Evolutionary conservation across 129 eudicot species (phyloP), one percentile per base, ranked within the genome.

Genomic region (Ambrosia artemisiifolia): DNA sequence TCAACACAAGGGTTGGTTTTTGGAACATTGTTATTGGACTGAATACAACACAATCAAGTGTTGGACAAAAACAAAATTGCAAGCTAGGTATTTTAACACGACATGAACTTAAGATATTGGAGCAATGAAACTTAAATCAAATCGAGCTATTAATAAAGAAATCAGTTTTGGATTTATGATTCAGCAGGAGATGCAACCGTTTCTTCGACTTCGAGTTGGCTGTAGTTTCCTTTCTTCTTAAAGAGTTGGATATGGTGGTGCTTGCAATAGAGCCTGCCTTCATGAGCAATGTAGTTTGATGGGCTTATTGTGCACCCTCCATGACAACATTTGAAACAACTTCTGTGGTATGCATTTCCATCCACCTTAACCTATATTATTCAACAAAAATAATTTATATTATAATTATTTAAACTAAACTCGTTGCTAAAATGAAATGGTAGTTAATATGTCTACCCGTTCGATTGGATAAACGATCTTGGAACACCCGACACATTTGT

Each of bases 381-480:
- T 33, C 43, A 34, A 36, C n/a, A 16, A 5, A 8, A 2, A n/a
- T 20, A 32, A 4, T 19, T 49, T n/a, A 5, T 1, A 14, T 53
- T 14, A 48, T 5, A 4, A 13, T 48, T 11, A 33, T 17, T 54
- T 36, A 63, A 2, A 40, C 11, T 18, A 44, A 9, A 43, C 2
- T 24, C 28, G 55, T 43, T 19, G 5, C 12, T 5, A 44, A 43
- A 44, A 43, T 36, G 71, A 63, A 60, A 62, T 38, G 47, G n/a
- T 62, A 40, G 44, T 40, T 40, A 42, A 28, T 24, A 28, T 28
- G 11, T 65, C 11, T 88, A 95, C 99, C 97, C 83, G 86, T 70
- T 95, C 99, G 13, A 79, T 82, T 33, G 97, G 99, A 78, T 95
- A 95, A 32, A 88, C 99, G 10, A 85, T 95, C 81, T 91, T 91